Conservation (phyloP, 768 basidiomycete genomes). For the Pluteus cervinus region DNA sequence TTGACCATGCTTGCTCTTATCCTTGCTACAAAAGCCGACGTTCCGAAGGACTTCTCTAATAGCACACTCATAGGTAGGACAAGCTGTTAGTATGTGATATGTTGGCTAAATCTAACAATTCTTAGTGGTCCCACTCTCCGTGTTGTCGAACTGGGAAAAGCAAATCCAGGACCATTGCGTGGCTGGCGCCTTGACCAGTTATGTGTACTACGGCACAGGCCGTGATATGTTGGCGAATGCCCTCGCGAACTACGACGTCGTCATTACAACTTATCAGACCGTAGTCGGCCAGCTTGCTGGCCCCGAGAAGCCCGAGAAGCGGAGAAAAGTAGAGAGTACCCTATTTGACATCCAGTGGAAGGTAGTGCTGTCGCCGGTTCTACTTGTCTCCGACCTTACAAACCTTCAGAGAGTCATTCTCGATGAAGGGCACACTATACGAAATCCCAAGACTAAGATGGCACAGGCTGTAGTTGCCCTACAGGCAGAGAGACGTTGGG, state of each 20-base stretch:
- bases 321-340: conserved; percentile 49
- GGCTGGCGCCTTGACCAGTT: conserved; percentile 43
- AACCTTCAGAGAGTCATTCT: conserved; percentile 60
- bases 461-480: conserved; percentile 60
- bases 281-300: conserved; percentile 52
- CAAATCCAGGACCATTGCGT: conserved; percentile 72
- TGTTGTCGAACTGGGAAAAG: conserved; percentile 86
- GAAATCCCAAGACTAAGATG: conserved; percentile 86
- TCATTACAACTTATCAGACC: conserved; percentile 82
- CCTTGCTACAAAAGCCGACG: conserved; percentile 67
- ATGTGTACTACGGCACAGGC: conserved; percentile 69
- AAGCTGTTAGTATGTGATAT: background rate
- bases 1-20: conserved; percentile 82
- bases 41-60: conserved; percentile 48
- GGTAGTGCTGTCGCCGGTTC: conserved; percentile 28
- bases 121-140: conserved; percentile 74
- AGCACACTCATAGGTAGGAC: conserved; percentile 73
- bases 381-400: background rate
- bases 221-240: conserved; percentile 53
- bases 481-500: conserved; percentile 71
- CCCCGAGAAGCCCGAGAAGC: conserved; percentile 34
- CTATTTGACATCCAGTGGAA: conserved; percentile 80
- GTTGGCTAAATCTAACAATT: background rate
- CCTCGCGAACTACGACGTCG: conserved; percentile 64
- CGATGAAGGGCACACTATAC: conserved; percentile 86